Percentiles rank a stretch among this genome's conserved stretches.
These are phyloP conservation scores for Warburgia ugandensis DNA, from an alignment of 164 flowering plant genomes.

Conservation along the genomic window DNA sequence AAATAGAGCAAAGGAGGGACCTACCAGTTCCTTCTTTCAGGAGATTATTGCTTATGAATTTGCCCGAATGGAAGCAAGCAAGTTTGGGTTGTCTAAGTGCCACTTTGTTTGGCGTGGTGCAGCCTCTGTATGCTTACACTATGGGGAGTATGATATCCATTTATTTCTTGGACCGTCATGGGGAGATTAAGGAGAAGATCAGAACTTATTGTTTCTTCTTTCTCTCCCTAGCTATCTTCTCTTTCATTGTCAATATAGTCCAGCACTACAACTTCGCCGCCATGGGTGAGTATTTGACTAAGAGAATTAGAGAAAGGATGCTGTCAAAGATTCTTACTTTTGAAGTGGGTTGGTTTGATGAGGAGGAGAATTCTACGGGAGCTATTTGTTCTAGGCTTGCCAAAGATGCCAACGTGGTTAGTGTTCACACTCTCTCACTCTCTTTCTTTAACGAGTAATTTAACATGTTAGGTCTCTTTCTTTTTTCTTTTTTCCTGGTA, in stretches of 20 bases:
- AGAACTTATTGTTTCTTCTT: slow-evolving; percentile 44
- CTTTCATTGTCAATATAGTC: slow-evolving; percentile 38
- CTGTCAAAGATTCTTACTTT: slow-evolving; percentile 73
- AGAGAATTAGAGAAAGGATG: slow-evolving; percentile 74
- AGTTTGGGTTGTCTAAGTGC: slow-evolving; percentile 48
- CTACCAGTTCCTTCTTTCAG: slow-evolving; percentile 49
- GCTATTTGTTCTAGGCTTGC: slow-evolving; percentile 79
- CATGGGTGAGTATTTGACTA: slow-evolving; percentile 84
- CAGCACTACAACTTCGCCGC: slow-evolving; percentile 78
- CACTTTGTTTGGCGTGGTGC: slow-evolving; percentile 61
- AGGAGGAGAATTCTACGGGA: slow-evolving; percentile 68
- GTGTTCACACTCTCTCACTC: background rate
- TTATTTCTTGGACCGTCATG: slow-evolving; percentile 47
- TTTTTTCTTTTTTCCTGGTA: no score
- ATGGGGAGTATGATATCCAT: slow-evolving; percentile 77
- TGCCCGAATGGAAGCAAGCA: slow-evolving; percentile 80
- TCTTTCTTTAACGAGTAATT: no score
- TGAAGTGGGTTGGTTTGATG: slow-evolving; percentile 88
- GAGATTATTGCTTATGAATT: slow-evolving; percentile 49
- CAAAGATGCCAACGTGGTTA: slow-evolving; percentile 73
- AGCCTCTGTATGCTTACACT: slow-evolving; percentile 54
- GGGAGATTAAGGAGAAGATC: slow-evolving; percentile 50
- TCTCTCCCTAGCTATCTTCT: slow-evolving; percentile 41
- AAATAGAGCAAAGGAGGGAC: background rate
- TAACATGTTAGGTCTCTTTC: no score